Evolutionary conservation across 768 basidiomycete species (phyloP), one percentile per base, ranked within the genome.

Genomic region (Tulasnella calospora): DNA sequence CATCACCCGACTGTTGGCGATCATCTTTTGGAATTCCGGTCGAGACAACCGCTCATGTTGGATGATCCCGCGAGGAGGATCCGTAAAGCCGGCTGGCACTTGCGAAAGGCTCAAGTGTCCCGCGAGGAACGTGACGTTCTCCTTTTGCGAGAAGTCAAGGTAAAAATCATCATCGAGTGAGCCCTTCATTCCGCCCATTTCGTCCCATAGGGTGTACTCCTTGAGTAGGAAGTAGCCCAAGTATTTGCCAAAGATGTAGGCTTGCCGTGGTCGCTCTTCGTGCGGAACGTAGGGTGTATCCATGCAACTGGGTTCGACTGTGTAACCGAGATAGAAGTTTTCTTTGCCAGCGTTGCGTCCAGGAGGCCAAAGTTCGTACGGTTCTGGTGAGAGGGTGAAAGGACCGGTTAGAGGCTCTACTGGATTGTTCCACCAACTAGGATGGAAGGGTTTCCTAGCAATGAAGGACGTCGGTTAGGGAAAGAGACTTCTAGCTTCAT

Each of bases 281-380:
- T 21, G 41, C 17, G 35, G 77, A 38, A 46, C 40, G 47, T 78
- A 44, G 12, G 72, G 71, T 23, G 71, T 73, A 1, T 73, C 27
- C 46, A 41, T 33, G 46, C 77, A 78, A 44, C 69, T 47, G 0
- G 44, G 33, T 21, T 78, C 77, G 2, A 78, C 72, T 17, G 13
- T 76, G 51, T 78, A 78, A 17, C 77, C 77, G 40, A 78, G 72
- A 41, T 78, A 78, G 70, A 40, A 44, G 71, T 78, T 78, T 19
- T 73, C 71, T 47, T 47, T 73, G 2, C 12, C 71, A 33, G 38
- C 5, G 46, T 41, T 57, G 17, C 0, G 17, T 27, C 33, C 30
- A 30, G 40, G 1, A 19, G 38, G 40, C 72, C 41, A 41, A 19
- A 57, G 27, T 15, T 41, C 35, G 19, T 71, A 77, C 7, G 36